These are phyloP conservation scores for Phytophthora foliorum DNA, from an alignment of 352 stramenopile species.

Conservation along the genomic window DNA sequence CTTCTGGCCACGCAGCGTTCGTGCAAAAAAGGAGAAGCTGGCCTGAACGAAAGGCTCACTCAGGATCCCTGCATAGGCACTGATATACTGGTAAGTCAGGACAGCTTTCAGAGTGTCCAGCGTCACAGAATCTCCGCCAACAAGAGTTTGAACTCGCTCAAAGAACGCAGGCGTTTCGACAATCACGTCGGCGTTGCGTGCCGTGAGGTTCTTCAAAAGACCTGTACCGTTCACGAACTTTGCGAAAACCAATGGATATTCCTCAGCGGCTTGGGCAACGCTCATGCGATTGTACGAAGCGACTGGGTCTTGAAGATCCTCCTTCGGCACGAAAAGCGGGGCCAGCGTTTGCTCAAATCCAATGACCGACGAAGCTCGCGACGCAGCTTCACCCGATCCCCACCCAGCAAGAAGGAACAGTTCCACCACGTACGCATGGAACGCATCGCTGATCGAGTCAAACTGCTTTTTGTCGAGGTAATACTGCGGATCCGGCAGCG, in stretches of 20 bases:
- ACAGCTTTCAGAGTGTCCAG: slow-evolving; percentile 62
- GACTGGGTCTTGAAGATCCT: slow-evolving; percentile 88
- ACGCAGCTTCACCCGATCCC: slow-evolving; percentile 32
- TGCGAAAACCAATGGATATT: slow-evolving; percentile 69
- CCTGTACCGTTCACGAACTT: slow-evolving; percentile 63
- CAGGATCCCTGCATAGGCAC: slow-evolving; percentile 43
- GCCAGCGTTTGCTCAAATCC: slow-evolving; percentile 89
- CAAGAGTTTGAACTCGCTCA: slow-evolving; percentile 54
- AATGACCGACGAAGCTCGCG: slow-evolving; percentile 73
- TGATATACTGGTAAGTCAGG: slow-evolving; percentile 68
- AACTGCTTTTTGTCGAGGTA: slow-evolving; percentile 93
- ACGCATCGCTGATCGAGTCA: slow-evolving; percentile 70
- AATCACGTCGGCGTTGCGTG: slow-evolving; percentile 54
- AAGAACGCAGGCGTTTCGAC: slow-evolving; percentile 75
- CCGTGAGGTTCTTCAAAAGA: slow-evolving; percentile 40
- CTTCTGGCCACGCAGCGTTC: slow-evolving; percentile 83
- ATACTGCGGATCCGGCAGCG: slow-evolving; percentile 92
- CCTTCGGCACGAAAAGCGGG: slow-evolving; percentile 88
- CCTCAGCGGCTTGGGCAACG: slow-evolving; percentile 54
- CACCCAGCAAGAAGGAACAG: slow-evolving; percentile 79
- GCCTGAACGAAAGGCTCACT: slow-evolving; percentile 88
- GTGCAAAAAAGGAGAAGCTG: slow-evolving; percentile 92
- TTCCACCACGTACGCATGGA: slow-evolving; percentile 78
- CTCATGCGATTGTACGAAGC: slow-evolving; percentile 92
- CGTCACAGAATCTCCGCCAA: slow-evolving; percentile 42